A percentile compares a stretch with the other conserved stretches of the same genome.
Conservation (phyloP, 176 grass and related monocot genomes). For the Eremochloa ophiuroides region DNA sequence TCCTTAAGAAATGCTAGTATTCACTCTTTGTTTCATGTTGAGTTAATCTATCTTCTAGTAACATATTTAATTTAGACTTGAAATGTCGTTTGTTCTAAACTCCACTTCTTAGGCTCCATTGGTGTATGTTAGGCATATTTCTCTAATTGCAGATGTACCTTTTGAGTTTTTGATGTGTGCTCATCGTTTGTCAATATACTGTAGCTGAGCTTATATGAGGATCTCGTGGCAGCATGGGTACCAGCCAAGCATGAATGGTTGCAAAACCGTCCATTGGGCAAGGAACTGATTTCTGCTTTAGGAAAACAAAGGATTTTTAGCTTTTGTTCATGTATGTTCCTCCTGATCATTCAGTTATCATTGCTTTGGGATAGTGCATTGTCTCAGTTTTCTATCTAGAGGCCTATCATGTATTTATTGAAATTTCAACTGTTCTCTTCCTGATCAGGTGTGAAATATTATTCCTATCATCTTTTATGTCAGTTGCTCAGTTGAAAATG, state of each 20-base stretch:
- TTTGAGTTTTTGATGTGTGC: background rate
- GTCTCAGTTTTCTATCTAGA: background rate
- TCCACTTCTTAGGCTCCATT: background rate
- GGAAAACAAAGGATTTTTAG: constrained; percentile 81
- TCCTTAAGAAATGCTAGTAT: background rate
- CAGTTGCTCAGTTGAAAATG: background rate
- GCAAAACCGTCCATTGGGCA: constrained; percentile 58
- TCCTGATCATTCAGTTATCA: background rate
- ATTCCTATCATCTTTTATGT: constrained; percentile 4
- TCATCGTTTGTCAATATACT: constrained; percentile 42
- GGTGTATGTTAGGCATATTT: background rate
- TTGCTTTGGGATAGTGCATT: background rate
- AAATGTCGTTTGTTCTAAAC: background rate
- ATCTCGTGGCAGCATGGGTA: constrained; percentile 88
- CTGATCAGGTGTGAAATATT: background rate
- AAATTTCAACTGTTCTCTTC: background rate
- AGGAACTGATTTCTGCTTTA: constrained; percentile 63
- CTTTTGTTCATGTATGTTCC: constrained; percentile 79
- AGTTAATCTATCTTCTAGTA: background rate
- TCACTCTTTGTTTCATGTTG: background rate
- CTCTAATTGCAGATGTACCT: background rate
- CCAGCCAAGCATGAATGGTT: constrained; percentile 81
- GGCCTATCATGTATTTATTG: background rate
- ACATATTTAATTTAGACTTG: background rate
- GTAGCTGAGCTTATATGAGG: constrained; percentile 97